Evolutionary conservation across 371 early-diverging fungal genomes (phyloP).

Genomic region (Massospora cicadina): DNA sequence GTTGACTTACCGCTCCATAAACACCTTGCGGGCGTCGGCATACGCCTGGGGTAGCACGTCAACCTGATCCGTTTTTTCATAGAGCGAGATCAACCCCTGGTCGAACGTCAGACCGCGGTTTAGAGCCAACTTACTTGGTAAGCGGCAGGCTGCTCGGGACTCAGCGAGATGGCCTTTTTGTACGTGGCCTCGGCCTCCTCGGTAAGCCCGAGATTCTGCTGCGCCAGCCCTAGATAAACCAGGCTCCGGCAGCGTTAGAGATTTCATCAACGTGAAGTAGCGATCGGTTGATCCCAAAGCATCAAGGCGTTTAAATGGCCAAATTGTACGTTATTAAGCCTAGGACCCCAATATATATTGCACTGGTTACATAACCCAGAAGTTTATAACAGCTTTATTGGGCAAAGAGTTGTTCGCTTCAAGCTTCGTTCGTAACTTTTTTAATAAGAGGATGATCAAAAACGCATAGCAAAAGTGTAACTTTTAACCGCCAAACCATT

Average conservation of each 20-base stretch:
- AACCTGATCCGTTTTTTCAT: neutral
- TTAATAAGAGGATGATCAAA: too few relatives aligned
- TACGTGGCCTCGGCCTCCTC: conserved; percentile 48
- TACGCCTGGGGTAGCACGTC: conserved; percentile 19
- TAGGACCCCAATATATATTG: too few relatives aligned
- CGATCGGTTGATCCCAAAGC: neutral
- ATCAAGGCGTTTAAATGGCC: too few relatives aligned
- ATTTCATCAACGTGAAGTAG: neutral
- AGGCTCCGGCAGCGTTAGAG: conserved; percentile 20
- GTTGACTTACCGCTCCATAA: neutral
- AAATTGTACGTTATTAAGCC: too few relatives aligned
- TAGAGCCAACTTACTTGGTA: conserved; percentile 39
- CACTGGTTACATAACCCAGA: too few relatives aligned
- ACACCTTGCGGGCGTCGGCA: neutral
- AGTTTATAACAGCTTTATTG: too few relatives aligned
- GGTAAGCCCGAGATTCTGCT: conserved; percentile 41
- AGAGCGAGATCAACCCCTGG: neutral
- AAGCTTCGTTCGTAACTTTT: too few relatives aligned
- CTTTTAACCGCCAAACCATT: too few relatives aligned
- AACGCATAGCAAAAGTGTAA: too few relatives aligned
- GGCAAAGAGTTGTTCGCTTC: too few relatives aligned
- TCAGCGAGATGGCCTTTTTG: conserved; percentile 40
- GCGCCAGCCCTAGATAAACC: conserved; percentile 60
- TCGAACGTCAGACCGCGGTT: neutral
- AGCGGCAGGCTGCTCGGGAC: conserved; percentile 38